Conservation (phyloP, 371 early-diverging fungal genomes). For the Amoeboaphelidium occidentale region DNA sequence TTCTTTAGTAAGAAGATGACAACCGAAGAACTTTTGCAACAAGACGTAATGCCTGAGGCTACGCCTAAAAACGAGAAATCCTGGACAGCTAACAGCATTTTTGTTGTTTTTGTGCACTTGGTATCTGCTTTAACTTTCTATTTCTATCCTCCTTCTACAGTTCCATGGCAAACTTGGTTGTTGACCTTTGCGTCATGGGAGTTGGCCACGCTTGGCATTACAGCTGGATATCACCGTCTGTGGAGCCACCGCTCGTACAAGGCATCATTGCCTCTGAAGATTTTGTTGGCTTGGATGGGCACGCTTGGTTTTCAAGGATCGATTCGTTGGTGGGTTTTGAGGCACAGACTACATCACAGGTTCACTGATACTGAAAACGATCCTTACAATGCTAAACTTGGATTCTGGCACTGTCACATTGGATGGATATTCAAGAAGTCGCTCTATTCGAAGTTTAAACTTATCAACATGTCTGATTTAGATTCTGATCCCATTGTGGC, state of each 20-base stretch:
- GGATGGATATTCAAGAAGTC: slow-evolving; percentile 62
- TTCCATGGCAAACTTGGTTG: neutral
- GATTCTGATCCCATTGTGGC: slow-evolving; percentile 43
- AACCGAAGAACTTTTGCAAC: too few species aligned
- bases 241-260: slow-evolving; percentile 56
- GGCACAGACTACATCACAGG: slow-evolving; percentile 80
- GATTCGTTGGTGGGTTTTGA: slow-evolving; percentile 53
- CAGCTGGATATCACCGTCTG: slow-evolving; percentile 43
- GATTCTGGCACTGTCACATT: slow-evolving; percentile 63
- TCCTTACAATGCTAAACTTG: slow-evolving; percentile 63
- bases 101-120: neutral
- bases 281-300: slow-evolving; percentile 32
- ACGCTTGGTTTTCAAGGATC: slow-evolving; percentile 58
- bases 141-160: neutral
- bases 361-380: slow-evolving; percentile 75
- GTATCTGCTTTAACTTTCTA: neutral
- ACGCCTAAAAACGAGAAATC: neutral
- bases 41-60: neutral
- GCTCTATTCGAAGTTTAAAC: slow-evolving; percentile 21
- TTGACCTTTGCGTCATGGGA: neutral
- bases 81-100: neutral
- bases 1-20: too few species aligned
- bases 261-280: slow-evolving; percentile 27
- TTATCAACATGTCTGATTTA: slow-evolving; percentile 61
- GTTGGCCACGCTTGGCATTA: slow-evolving; percentile 5